These are phyloP conservation scores for Ormosia semicastrata DNA, from an alignment of 306 rosid genomes.

Conservation along the genomic window DNA sequence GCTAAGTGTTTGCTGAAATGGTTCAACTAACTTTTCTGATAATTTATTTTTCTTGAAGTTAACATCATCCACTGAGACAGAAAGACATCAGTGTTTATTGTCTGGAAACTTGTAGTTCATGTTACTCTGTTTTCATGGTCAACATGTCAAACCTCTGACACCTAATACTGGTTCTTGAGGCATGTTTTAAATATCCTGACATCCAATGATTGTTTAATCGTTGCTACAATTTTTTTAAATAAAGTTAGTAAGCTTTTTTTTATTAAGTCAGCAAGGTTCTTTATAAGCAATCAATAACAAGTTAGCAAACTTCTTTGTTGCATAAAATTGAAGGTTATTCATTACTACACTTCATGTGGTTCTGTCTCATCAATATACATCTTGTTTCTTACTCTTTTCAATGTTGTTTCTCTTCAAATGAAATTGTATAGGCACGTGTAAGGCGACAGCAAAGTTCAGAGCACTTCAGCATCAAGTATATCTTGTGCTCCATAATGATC, in stretches of 20 bases:
- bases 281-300: neutral
- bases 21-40: neutral
- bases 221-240: neutral
- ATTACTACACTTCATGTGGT: neutral
- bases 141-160: neutral
- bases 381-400: conserved; percentile 22
- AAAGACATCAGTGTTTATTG: neutral
- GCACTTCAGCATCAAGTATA: conserved; percentile 79
- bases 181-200: neutral
- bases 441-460: conserved; percentile 85
- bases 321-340: conserved; percentile 21
- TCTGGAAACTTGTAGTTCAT: neutral
- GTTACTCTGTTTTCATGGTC: neutral
- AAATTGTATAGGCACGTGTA: conserved; percentile 69
- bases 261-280: neutral
- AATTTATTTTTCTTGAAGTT: neutral
- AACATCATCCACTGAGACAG: neutral
- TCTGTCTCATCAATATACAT: conserved; percentile 13
- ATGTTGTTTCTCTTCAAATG: conserved; percentile 37
- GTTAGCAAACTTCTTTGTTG: neutral
- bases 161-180: neutral
- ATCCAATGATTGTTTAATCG: neutral
- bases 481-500: conserved; percentile 77
- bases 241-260: neutral
- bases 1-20: conserved; percentile 28